Evolutionary conservation across 768 basidiomycete genomes (phyloP).

Genomic region (Saitozyma sp.): DNA sequence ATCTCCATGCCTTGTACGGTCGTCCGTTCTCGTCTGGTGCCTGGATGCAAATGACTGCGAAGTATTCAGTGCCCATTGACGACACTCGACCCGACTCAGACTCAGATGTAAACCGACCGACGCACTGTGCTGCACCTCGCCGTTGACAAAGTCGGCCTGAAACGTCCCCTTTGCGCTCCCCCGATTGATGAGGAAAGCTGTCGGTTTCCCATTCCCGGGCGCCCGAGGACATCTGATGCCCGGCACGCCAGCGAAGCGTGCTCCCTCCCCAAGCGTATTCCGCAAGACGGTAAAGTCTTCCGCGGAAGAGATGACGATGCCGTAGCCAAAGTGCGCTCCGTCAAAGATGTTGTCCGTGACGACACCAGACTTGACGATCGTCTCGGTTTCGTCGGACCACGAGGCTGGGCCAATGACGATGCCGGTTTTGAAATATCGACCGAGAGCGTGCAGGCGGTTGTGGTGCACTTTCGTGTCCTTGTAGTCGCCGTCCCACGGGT

Average conservation of each 20-base stretch:
- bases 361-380: slow-evolving; percentile 40
- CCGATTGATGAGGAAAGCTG: slow-evolving; percentile 48
- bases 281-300: slow-evolving; percentile 48
- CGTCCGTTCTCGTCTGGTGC: slow-evolving; percentile 40
- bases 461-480: slow-evolving; percentile 42
- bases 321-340: slow-evolving; percentile 51
- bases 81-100: background rate
- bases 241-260: slow-evolving; percentile 43
- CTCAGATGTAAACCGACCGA: background rate
- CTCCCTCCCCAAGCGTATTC: slow-evolving; percentile 41
- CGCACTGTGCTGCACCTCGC: slow-evolving; percentile 54
- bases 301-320: slow-evolving; percentile 49
- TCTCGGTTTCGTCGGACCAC: slow-evolving; percentile 54
- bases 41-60: slow-evolving; percentile 51
- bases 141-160: slow-evolving; percentile 53
- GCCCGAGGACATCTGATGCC: slow-evolving; percentile 47
- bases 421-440: slow-evolving; percentile 49
- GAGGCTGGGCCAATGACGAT: slow-evolving; percentile 52
- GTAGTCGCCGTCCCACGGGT: slow-evolving; percentile 53
- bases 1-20: slow-evolving; percentile 47
- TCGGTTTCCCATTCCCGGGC: slow-evolving; percentile 49
- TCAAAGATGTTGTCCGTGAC: slow-evolving; percentile 50
- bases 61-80: slow-evolving; percentile 1
- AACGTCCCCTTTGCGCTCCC: slow-evolving; percentile 49
- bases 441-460: slow-evolving; percentile 49